phyloP scores from a whole-genome alignment of 352 stramenopile genomes.

The Globisporangium takayamanum region DNA sequence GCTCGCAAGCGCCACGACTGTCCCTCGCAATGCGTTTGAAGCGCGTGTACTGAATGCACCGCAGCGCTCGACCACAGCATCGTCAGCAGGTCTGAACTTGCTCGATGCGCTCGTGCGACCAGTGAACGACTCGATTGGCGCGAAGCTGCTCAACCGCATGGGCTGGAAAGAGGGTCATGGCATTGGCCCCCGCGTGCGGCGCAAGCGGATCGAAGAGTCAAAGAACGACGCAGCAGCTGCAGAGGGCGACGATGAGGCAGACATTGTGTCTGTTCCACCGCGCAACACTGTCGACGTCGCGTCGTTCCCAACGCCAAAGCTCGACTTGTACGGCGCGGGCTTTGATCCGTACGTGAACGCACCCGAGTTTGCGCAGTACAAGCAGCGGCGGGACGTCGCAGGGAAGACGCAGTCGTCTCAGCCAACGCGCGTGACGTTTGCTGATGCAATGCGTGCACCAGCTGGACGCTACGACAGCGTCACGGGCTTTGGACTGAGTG shows the following conservation, averaged over 20 bases:
- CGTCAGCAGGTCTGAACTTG: conserved; percentile 36
- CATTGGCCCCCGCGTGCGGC: conserved; percentile 66
- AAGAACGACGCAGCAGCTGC: neutral
- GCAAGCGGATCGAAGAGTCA: conserved; percentile 30
- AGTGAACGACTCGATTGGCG: conserved; percentile 74
- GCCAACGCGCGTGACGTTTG: conserved; percentile 54
- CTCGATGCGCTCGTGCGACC: conserved; percentile 72
- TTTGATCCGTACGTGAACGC: conserved; percentile 75
- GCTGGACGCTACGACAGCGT: conserved; percentile 29
- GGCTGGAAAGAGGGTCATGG: conserved; percentile 89
- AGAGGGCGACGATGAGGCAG: conserved; percentile 19
- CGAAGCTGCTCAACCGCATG: conserved; percentile 78
- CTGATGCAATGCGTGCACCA: conserved; percentile 46
- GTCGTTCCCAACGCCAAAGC: conserved; percentile 60
- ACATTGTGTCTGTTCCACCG: conserved; percentile 48
- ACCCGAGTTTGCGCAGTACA: conserved; percentile 61
- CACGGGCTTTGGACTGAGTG: conserved; percentile 59
- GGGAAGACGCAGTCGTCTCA: conserved; percentile 15
- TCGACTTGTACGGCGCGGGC: conserved; percentile 67
- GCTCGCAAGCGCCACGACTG: neutral
- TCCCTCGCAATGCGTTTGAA: conserved; percentile 11
- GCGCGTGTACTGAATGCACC: conserved; percentile 1
- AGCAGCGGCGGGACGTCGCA: conserved; percentile 25
- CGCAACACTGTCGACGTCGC: conserved; percentile 48
- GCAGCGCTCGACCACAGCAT: neutral